Base-by-base conservation (phyloP, 208 protist genomes). In the Naegleria gruberi region DNA sequence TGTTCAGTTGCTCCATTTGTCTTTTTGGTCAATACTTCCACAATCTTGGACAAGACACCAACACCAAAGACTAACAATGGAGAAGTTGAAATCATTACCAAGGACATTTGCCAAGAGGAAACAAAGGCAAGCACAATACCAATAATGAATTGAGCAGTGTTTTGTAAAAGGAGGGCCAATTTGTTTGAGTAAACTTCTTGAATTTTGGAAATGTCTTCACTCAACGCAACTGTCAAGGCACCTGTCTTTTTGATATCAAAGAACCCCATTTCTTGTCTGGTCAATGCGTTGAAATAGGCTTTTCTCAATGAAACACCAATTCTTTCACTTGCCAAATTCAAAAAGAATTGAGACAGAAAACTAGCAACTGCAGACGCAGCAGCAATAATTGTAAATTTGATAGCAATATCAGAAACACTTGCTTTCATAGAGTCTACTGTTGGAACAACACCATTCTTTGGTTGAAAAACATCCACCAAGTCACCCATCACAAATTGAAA, bases 231-330 rank as follows among this genome's bases (percentile, higher is more conserved):
- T 40, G n/a, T 19, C 1, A 87, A 40, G 0, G 12, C 6, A 34
- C 82, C 82, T 8, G 44, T 12, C 40, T 55, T 87, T 23, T 87
- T 87, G 15, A 47, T 87, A 26, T 87, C 82, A 51, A 87, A 87
- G 17, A 41, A 87, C 37, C 43, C 30, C 12, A 87, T 55, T 51
- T 87, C 82, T 87, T 87, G 82, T 30, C 17, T 44, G 0, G n/a
- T 65, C 51, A 65, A 65, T 65, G 51, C 51, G 30, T 65, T 23
- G 19, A 65, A 30, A 19, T 65, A 65, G 4, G 2, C 51, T 23
- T 65, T 10, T 65, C 51, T 65, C 30, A 65, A 65, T 23, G 51
- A 10, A 65, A 23, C 30, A 30, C 51, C 51, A 65, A 65, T 65
- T 65, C 51, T 65, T 10, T 65, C 19, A 65, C 30, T 65, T 10